Evolutionary conservation across 768 basidiomycete species (phyloP).

Genomic region (Panus rudis): DNA sequence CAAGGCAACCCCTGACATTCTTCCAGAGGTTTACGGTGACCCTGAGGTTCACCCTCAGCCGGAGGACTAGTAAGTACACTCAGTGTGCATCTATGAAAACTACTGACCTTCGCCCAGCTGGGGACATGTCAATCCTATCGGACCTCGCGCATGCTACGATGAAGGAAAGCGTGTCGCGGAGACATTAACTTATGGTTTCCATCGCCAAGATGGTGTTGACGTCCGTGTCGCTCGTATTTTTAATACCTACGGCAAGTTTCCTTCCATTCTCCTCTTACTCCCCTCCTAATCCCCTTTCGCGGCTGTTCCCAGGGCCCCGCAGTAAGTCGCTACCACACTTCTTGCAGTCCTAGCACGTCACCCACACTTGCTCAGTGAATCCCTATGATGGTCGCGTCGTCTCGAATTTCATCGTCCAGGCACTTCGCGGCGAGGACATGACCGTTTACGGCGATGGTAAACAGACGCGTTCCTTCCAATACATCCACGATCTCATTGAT

Average conservation of each 20-base stretch:
- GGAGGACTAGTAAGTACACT: conserved; percentile 78
- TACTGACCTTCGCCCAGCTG: conserved; percentile 46
- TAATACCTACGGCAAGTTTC: conserved; percentile 74
- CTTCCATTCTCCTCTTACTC: neutral
- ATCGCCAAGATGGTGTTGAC: conserved; percentile 90
- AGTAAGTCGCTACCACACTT: conserved; percentile 39
- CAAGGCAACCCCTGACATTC: neutral
- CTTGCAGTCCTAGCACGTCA: neutral
- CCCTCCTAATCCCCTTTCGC: neutral
- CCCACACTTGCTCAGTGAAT: conserved; percentile 57
- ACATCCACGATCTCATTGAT: conserved; percentile 95
- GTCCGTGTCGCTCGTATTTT: conserved; percentile 98
- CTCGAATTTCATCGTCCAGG: conserved; percentile 98
- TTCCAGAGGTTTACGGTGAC: conserved; percentile 91
- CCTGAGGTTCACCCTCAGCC: conserved; percentile 96
- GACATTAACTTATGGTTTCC: conserved; percentile 94
- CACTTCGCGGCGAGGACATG: conserved; percentile 92
- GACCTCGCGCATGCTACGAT: conserved; percentile 98
- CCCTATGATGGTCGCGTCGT: conserved; percentile 96
- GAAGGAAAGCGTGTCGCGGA: conserved; percentile 99
- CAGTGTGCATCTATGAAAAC: neutral
- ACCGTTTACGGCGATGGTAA: conserved; percentile 93
- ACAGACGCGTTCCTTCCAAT: conserved; percentile 96
- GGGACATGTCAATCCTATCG: conserved; percentile 98
- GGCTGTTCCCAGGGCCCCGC: conserved; percentile 39